Evolutionary conservation across 2,329 filamentous ascomycete genomes (phyloP), one percentile per base, ranked within the genome.

Genomic region (Harringtonia lauricola): DNA sequence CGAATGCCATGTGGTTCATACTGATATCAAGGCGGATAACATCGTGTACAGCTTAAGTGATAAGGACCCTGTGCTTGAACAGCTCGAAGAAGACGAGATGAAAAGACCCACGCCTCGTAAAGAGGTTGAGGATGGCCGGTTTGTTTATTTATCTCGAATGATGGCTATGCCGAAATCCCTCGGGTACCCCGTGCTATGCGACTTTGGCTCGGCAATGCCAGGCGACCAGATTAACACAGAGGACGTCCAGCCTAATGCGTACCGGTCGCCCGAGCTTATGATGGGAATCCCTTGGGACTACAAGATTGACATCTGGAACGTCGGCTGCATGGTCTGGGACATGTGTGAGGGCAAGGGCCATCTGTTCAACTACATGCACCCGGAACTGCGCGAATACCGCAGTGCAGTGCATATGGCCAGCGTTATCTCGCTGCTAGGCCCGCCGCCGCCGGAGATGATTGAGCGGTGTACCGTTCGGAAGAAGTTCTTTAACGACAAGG

Each of bases 231-330:
- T 37, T 6, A 37, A 37, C 36, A 37, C 36, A 14, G 5, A 13
- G 4, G 36, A 37, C 22, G 19, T 26, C 19, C 22, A 37, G 36
- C 36, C 36, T 3, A 13, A 37, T n/a, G 36, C 36, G 7, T 37
- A 37, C 36, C 19, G 36, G 18, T 37, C 36, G n/a, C 19, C 36
- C 7, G 36, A 37, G 15, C 5, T 37, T 3, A 37, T 37, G 8
- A 4, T 37, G 4, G 18, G 14, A 13, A 22, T 37, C 13, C 36
- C 36, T 4, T 37, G 36, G 36, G 36, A 24, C 36, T 22, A 37
- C 19, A 24, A 37, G 36, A 37, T 37, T n/a, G 36, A 37, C n/a
- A 37, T 37, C 13, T 37, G 36, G 36, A 37, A 37, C 15, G 36
- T 37, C 3, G 36, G 36, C 36, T 37, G 36, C 36, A 37, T 37